These are phyloP conservation scores for Solanum aculeatissimum DNA, from an alignment of 305 asterid genomes.

Conservation along the genomic window DNA sequence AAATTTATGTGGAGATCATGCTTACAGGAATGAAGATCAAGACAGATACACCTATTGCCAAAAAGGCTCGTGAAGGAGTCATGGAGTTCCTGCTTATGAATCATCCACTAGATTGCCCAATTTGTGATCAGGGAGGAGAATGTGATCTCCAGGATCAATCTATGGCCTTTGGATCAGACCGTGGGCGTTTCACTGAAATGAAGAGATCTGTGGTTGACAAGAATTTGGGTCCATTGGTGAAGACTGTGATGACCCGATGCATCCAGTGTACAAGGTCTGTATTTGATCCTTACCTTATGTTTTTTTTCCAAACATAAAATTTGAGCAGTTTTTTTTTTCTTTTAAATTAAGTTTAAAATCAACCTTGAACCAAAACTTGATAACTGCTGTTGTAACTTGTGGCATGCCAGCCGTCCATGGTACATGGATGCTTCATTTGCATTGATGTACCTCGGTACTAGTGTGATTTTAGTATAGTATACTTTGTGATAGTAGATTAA, in stretches of 20 bases:
- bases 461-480: background rate
- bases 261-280: constrained; percentile 90
- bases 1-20: background rate
- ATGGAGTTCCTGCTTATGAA: constrained; percentile 96
- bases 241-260: constrained; percentile 99
- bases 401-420: background rate
- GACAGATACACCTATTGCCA: constrained; percentile 86
- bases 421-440: background rate
- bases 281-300: background rate
- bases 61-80: constrained; percentile 97
- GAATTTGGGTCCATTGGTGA: constrained; percentile 95
- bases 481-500: background rate
- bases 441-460: background rate
- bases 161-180: constrained; percentile 98
- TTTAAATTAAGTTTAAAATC: background rate
- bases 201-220: constrained; percentile 97
- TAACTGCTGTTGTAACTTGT: background rate
- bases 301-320: background rate
- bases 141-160: constrained; percentile 98
- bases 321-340: background rate
- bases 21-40: constrained; percentile 86
- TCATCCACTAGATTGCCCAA: constrained; percentile 86
- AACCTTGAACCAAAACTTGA: background rate
- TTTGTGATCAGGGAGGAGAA: constrained; percentile 99
- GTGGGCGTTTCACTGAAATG: constrained; percentile 90